A percentile compares a stretch with the other conserved stretches of the same genome.
Evolutionary conservation across 768 basidiomycete genomes (phyloP).

Genomic region (Termitomyces sp.): DNA sequence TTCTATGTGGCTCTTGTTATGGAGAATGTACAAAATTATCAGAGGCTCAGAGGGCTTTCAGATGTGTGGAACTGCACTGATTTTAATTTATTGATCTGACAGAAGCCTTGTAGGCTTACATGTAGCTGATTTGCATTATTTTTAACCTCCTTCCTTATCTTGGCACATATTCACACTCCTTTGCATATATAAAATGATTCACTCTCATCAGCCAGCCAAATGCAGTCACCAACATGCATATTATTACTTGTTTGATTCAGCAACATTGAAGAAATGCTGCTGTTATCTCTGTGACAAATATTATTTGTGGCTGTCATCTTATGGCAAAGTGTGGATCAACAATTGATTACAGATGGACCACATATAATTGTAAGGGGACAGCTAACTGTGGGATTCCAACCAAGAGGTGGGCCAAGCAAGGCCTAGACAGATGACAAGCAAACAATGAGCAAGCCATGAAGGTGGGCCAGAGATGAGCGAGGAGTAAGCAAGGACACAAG

Average conservation of each 20-base stretch:
- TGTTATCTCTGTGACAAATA: slow-evolving; percentile 10
- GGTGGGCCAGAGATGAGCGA: too few species aligned
- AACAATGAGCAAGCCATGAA: too few species aligned
- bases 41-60: not conserved
- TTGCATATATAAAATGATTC: slow-evolving; percentile 4
- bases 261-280: slow-evolving; percentile 13
- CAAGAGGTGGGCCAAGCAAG: too few species aligned
- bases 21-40: not conserved
- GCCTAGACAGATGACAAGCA: too few species aligned
- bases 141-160: slow-evolving; percentile 2
- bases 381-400: too few species aligned
- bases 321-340: slow-evolving; percentile 8
- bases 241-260: slow-evolving; percentile 16
- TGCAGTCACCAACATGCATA: slow-evolving; percentile 13
- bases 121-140: not conserved
- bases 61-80: not conserved
- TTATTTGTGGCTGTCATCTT: slow-evolving; percentile 18
- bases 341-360: slow-evolving; percentile 11
- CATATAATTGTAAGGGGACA: too few species aligned
- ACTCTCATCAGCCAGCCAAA: not conserved
- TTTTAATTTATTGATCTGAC: not conserved
- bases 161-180: not conserved
- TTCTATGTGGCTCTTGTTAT: not conserved
- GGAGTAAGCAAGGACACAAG: too few species aligned
- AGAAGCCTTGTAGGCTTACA: slow-evolving; percentile 9